phyloP scores from a whole-genome alignment of 1,284 basidiomycete species.

The Ceratobasidium sp. region DNA sequence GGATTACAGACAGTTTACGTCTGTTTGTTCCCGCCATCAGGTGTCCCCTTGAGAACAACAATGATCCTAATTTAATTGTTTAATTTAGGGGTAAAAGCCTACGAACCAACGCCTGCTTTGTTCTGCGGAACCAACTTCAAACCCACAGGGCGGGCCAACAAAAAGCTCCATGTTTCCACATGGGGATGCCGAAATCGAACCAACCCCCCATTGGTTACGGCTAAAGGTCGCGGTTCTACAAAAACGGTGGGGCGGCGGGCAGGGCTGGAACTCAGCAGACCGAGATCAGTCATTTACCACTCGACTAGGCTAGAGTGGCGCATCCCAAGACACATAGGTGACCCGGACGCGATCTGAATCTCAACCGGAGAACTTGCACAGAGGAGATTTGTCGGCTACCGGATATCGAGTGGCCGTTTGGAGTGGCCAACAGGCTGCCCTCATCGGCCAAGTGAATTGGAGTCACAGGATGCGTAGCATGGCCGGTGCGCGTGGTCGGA shows the following conservation, averaged over 20 bases:
- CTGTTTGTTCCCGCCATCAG: background rate
- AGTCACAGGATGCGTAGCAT: background rate
- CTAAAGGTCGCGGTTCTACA: background rate
- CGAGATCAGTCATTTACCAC: background rate
- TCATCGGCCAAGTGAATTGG: background rate
- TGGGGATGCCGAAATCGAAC: background rate
- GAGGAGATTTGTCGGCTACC: slow-evolving; percentile 3
- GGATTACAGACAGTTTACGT: background rate
- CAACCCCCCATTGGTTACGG: background rate
- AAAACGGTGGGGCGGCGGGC: background rate
- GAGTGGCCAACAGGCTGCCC: background rate
- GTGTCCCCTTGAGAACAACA: background rate
- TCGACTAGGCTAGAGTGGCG: background rate
- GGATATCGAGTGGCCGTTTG: background rate
- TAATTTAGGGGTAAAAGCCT: slow-evolving; percentile 33
- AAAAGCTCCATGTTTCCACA: background rate
- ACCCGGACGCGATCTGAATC: slow-evolving; percentile 10
- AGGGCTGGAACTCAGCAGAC: background rate
- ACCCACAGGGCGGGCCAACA: background rate
- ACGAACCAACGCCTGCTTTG: slow-evolving; percentile 16
- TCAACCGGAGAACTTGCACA: background rate
- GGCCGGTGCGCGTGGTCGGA: background rate
- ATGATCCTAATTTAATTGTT: background rate
- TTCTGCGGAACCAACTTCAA: background rate
- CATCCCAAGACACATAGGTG: slow-evolving; percentile 4